Evolutionary conservation across 2,329 filamentous ascomycete genomes (phyloP).

Genomic region (Trichoderma polysporum): DNA sequence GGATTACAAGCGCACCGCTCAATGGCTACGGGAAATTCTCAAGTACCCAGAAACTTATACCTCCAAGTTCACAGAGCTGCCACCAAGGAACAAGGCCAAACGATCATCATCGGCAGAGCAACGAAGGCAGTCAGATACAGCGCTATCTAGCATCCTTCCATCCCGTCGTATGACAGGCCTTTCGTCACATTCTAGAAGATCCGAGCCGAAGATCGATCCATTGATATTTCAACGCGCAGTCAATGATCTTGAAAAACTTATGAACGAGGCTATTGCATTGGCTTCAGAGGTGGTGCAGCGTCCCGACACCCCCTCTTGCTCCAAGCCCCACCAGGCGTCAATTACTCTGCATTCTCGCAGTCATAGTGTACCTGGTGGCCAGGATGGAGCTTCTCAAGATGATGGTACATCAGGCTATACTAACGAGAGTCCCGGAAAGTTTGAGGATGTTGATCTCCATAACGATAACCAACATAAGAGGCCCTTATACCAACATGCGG

Average conservation of each 20-base stretch:
- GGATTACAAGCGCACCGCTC: conserved; percentile 35
- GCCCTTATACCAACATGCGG: conserved; percentile 28
- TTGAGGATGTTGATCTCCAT: conserved; percentile 17
- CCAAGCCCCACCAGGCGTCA: conserved; percentile 22
- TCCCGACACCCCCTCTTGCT: conserved; percentile 27
- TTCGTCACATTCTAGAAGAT: conserved; percentile 25
- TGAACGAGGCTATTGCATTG: conserved; percentile 47
- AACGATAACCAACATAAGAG: conserved; percentile 8
- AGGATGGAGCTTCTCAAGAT: background rate
- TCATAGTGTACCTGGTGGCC: conserved; percentile 4
- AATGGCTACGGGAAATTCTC: conserved; percentile 38
- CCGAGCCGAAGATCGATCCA: conserved; percentile 30
- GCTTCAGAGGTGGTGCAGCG: conserved; percentile 42
- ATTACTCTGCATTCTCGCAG: conserved; percentile 20
- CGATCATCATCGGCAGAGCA: conserved; percentile 21
- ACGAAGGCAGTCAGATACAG: conserved; percentile 28
- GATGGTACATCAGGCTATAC: conserved; percentile 15
- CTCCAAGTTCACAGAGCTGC: conserved; percentile 32
- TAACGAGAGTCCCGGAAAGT: conserved; percentile 15
- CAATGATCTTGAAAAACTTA: conserved; percentile 46
- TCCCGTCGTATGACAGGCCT: conserved; percentile 24
- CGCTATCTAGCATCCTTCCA: conserved; percentile 22
- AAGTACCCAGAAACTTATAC: conserved; percentile 29
- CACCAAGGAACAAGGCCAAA: conserved; percentile 20
- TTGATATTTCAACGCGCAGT: conserved; percentile 38